Conservation (phyloP, 495 filamentous ascomycete species). For the Tuber umbilicatum region DNA sequence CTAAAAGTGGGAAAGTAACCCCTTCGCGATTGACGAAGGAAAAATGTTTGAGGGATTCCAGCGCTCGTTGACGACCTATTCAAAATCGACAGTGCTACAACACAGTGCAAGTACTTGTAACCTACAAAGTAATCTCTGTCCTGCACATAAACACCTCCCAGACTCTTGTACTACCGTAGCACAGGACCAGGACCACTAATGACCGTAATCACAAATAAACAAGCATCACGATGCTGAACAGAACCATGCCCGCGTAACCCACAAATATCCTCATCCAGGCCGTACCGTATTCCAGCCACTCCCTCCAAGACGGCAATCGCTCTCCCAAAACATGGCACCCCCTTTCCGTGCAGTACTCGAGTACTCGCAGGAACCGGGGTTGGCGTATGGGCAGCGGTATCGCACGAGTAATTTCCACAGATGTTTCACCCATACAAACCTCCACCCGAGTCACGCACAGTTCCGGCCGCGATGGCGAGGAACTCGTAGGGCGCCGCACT, state of each 20-base stretch:
- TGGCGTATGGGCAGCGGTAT: neutral
- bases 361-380: neutral
- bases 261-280: neutral
- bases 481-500: too few relatives aligned
- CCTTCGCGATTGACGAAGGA: neutral
- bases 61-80: neutral
- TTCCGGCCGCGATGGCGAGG: neutral
- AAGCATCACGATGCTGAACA: too few relatives aligned
- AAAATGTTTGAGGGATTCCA: neutral
- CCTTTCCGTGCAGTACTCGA: too few relatives aligned
- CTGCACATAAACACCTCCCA: too few relatives aligned
- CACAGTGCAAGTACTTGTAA: too few relatives aligned
- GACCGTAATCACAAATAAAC: too few relatives aligned
- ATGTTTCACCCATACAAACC: neutral
- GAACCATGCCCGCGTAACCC: neutral
- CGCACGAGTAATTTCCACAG: neutral
- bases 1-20: neutral
- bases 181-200: too few relatives aligned
- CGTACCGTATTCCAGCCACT: neutral
- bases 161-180: too few relatives aligned
- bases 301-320: neutral
- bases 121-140: too few relatives aligned
- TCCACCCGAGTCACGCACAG: neutral
- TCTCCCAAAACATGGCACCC: neutral
- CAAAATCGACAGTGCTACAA: neutral